Base-by-base conservation (phyloP, 1,284 basidiomycete genomes). In the Trichosporon asahii region DNA sequence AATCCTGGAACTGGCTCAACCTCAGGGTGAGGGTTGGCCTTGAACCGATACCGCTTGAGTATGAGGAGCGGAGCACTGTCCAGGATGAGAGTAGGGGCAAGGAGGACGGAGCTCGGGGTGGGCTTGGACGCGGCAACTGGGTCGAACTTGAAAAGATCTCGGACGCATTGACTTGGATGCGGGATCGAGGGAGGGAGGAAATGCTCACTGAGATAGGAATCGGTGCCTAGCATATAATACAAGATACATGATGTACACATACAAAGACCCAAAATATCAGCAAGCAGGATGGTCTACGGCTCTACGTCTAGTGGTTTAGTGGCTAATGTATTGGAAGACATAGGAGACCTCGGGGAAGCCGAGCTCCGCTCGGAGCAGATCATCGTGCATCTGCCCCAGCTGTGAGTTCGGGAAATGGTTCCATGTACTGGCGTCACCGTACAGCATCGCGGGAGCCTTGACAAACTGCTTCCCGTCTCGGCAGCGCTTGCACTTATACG, bases 341-440 rank as follows among this genome's bases (percentile, higher is more conserved):
- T 92, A 94, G 0, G 93, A 94, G 8, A 98, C 91, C 75, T 96
- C 92, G 11, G 90, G 88, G 60, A 89, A 78, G 3, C 91, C 92
- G 64, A 91, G 88, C 82, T 99, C 97, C 0, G 94, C 94, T 14
- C 97, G 88, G 55, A 99, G 85, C 64, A 99, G 87, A 80, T 99
- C 96, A 78, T 99, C 97, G 79, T 99, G 96, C 78, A 98, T 93
- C 76, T 90, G 91, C 80, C 89, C 90, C 70, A 99, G 85, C 80
- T 98, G 92, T 0, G 84, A 84, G 76, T 96, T 97, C 1, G 91
- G 91, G 79, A 93, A 95, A 80, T 99, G 97, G 82, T 99, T 99
- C 97, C 96, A 99, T 93, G 95, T 94, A 90, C 93, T 96, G 7
- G 93, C 93, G 82, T 99, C 96, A 40, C 97, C 97, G 76, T 99